Evolutionary conservation across 306 rosid genomes (phyloP), one percentile per base, ranked within the genome.

Genomic region (Hippophae rhamnoides): DNA sequence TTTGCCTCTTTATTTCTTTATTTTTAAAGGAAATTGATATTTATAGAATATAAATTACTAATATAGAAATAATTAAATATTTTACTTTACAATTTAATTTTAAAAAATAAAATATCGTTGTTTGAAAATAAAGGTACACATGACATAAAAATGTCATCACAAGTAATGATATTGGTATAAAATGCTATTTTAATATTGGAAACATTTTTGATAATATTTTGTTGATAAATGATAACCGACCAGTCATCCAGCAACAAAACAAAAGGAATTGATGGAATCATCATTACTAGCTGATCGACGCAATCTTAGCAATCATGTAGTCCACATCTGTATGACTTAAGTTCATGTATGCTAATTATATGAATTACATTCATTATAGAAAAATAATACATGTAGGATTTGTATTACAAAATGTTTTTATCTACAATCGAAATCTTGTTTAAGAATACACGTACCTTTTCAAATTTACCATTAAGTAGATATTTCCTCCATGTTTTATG

Each of bases 211-310:
- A 31, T 31, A 31, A 2, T 31, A 4, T 31, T 31, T 31, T 31
- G 38, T 31, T 31, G 38, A 31, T 55, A 9, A 65, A 38, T 13
- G 47, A 26, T 47, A 54, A 47, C 25, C 23, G 23, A 70, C 55
- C 72, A 62, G 65, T 74, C 64, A 69, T 58, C 60, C 63, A 79
- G 69, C 70, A 60, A 43, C 58, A 69, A 43, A 47, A 57, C 26
- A 47, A 58, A 52, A 41, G 41, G 10, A 62, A 26, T 64, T 53
- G 65, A 70, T 56, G 68, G 71, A 76, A n/a, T 62, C 69, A 79
- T 84, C 75, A 89, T 83, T 84, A 72, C 72, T 74, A 72, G 70
- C 70, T 61, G 71, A 81, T 81, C 78, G 12, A 52, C 57, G 67
- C 62, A 51, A 81, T 81, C 82, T 69, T 43, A 40, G 67, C 48